Conservation (phyloP, 805 yeast genomes). For the Yamadazyma laniorum region DNA sequence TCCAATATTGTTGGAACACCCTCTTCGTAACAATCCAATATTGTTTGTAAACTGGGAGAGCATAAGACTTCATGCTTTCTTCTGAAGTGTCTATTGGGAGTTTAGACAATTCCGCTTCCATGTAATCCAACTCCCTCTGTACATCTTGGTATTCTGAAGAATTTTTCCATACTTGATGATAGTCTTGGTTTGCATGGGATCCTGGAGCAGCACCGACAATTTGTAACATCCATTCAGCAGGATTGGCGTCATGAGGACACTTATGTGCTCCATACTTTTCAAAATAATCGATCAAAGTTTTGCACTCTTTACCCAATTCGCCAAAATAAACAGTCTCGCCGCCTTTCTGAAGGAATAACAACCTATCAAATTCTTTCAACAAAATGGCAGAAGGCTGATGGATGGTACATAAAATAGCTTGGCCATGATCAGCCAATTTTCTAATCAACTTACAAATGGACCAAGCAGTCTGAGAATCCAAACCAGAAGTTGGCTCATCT, state of each 20-base stretch:
- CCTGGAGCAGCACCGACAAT: constrained; percentile 85
- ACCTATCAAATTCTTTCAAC: constrained; percentile 74
- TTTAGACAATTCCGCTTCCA: constrained; percentile 53
- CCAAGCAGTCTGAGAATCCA: constrained; percentile 50
- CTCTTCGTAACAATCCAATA: constrained; percentile 31
- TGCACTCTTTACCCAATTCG: constrained; percentile 67
- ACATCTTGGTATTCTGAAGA: constrained; percentile 62
- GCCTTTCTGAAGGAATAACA: constrained; percentile 66
- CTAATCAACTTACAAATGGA: constrained; percentile 40
- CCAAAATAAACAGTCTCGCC: constrained; percentile 83
- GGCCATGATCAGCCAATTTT: constrained; percentile 41
- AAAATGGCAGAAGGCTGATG: constrained; percentile 85
- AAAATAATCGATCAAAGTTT: constrained; percentile 59
- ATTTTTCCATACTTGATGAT: constrained; percentile 72
- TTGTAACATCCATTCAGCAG: constrained; percentile 83
- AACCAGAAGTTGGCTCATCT: constrained; percentile 65
- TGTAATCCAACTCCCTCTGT: constrained; percentile 54
- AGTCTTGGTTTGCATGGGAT: constrained; percentile 68
- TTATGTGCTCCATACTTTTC: constrained; percentile 65
- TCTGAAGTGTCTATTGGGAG: constrained; percentile 23
- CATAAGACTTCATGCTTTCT: constrained; percentile 30
- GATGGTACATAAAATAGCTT: constrained; percentile 54
- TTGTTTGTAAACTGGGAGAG: constrained; percentile 28
- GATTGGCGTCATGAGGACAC: constrained; percentile 38
- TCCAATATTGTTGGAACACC: constrained; percentile 39